Percentiles rank a stretch among this genome's conserved stretches.
Evolutionary conservation across 2,329 filamentous ascomycete genomes (phyloP).

Genomic region (Cytospora paraplurivora): DNA sequence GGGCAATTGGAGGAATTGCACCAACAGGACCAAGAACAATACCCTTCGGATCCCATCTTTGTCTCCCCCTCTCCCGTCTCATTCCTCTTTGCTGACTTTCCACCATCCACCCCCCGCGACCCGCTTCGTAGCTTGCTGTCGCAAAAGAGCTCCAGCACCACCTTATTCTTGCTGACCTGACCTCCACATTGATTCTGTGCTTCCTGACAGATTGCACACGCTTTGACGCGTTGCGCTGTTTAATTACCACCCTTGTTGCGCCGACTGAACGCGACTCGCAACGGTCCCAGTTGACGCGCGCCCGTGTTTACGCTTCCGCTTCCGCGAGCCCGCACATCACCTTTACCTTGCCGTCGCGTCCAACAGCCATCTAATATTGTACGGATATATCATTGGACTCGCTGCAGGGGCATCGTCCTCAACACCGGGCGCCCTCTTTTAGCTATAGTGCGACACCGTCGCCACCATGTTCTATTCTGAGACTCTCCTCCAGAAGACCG

Average conservation of each 20-base stretch:
- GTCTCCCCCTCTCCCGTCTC: constrained; percentile 9
- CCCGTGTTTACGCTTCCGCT: constrained; percentile 23
- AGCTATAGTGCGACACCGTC: constrained; percentile 21
- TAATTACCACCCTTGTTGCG: constrained; percentile 9
- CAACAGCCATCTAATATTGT: constrained; percentile 7
- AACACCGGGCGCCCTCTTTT: neutral
- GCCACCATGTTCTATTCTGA: constrained; percentile 93
- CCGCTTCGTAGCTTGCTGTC: constrained; percentile 22
- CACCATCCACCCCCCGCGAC: constrained; percentile 23
- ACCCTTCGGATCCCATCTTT: constrained; percentile 1
- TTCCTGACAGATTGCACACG: constrained; percentile 2
- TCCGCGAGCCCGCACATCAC: constrained; percentile 18
- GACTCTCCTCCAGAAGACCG: constrained; percentile 92
- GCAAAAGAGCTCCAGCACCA: constrained; percentile 22
- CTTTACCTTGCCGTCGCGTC: constrained; percentile 24
- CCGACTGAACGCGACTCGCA: constrained; percentile 24
- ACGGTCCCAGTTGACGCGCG: constrained; percentile 11
- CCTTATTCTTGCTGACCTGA: constrained; percentile 8
- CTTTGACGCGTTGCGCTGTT: constrained; percentile 20
- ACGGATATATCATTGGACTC: constrained; percentile 2
- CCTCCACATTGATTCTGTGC: constrained; percentile 8
- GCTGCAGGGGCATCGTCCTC: neutral
- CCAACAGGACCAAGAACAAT: constrained; percentile 22
- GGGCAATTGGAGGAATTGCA: constrained; percentile 2
- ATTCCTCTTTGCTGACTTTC: constrained; percentile 17